These are phyloP conservation scores for Thalassia testudinum DNA, from an alignment of 116 monocot genomes.

Conservation along the genomic window DNA sequence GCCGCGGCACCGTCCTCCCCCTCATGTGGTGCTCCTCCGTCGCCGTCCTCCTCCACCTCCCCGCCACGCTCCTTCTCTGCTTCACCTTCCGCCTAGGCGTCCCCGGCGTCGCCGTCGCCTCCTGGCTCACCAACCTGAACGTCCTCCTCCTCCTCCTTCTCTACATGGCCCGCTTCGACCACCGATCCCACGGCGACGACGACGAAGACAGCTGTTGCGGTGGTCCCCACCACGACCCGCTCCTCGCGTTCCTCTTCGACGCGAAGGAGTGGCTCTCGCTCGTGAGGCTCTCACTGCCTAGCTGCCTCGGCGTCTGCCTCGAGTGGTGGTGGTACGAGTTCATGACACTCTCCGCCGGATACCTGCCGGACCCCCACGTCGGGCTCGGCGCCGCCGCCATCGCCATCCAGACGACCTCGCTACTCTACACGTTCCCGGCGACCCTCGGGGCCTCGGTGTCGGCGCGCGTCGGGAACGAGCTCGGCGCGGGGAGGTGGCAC, in stretches of 20 bases:
- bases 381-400: constrained; percentile 33
- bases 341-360: constrained; percentile 47
- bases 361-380: constrained; percentile 25
- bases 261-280: constrained; percentile 17
- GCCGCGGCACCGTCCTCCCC: constrained; percentile 15
- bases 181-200: neutral
- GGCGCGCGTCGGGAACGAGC: constrained; percentile 47
- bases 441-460: constrained; percentile 30
- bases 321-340: constrained; percentile 72
- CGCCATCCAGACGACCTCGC: constrained; percentile 47
- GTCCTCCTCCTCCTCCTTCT: constrained; percentile 23
- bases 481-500: constrained; percentile 33
- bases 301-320: constrained; percentile 41
- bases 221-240: neutral
- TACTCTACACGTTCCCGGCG: constrained; percentile 42
- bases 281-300: constrained; percentile 32
- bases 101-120: constrained; percentile 32
- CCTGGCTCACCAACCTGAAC: constrained; percentile 29
- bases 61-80: constrained; percentile 21
- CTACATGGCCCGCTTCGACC: constrained; percentile 4
- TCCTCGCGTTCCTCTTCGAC: neutral
- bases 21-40: constrained; percentile 35
- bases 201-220: neutral
- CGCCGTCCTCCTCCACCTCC: constrained; percentile 33
- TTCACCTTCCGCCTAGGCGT: constrained; percentile 23